phyloP scores from a whole-genome alignment of 306 rosid genomes.

The Canavalia gladiata region DNA sequence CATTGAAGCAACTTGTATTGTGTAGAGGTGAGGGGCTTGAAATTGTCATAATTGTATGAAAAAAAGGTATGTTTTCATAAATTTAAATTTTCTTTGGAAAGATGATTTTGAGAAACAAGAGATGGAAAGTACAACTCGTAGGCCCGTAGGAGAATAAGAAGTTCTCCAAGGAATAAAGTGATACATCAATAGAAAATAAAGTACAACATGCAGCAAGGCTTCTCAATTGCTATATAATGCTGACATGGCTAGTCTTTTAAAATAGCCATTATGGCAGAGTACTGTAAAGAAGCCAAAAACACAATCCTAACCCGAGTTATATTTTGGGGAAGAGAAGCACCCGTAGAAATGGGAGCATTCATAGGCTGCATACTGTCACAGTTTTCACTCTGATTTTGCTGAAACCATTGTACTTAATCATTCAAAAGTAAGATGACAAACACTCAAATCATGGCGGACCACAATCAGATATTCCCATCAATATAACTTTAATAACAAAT shows the following conservation, averaged over 20 bases:
- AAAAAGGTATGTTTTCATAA: background rate
- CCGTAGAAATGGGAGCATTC: background rate
- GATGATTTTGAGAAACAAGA: background rate
- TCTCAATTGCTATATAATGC: background rate
- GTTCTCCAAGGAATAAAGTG: background rate
- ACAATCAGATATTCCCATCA: conserved; percentile 6
- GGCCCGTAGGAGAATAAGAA: background rate
- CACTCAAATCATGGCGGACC: background rate
- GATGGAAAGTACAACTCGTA: background rate
- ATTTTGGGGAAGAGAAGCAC: background rate
- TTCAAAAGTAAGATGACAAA: conserved; percentile 1
- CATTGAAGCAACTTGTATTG: too few relatives aligned
- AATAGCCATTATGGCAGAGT: background rate
- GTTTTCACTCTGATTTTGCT: background rate
- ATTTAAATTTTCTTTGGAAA: background rate
- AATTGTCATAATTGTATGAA: background rate
- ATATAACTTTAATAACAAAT: background rate
- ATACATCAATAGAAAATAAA: background rate
- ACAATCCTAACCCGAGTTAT: background rate
- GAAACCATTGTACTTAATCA: background rate
- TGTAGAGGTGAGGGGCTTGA: too few relatives aligned
- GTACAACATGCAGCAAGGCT: background rate
- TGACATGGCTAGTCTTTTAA: background rate
- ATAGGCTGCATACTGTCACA: background rate
- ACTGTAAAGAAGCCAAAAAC: conserved; percentile 3